phyloP scores from a whole-genome alignment of 2,329 filamentous ascomycete genomes.

The Calonectria henricotiae region DNA sequence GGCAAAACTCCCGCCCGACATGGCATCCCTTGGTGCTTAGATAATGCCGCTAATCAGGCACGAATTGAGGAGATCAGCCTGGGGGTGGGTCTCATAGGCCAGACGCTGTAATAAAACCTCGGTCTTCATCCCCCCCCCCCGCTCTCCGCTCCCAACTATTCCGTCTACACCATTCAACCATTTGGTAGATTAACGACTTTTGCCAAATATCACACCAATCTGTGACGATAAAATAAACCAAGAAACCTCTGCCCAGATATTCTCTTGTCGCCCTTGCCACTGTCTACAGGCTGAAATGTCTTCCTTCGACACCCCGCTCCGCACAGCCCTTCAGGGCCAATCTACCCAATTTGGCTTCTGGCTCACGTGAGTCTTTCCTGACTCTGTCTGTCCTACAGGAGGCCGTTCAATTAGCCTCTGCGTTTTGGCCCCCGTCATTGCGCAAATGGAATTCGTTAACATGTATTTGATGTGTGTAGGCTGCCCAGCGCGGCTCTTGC shows the following conservation, averaged over 20 bases:
- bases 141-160: slow-evolving; percentile 15
- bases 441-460: background rate
- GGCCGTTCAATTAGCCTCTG: background rate
- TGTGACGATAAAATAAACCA: background rate
- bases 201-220: background rate
- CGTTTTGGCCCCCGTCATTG: background rate
- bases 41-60: slow-evolving; percentile 19
- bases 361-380: slow-evolving; percentile 30
- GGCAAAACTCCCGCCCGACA: background rate
- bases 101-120: slow-evolving; percentile 17
- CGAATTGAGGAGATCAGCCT: slow-evolving; percentile 8
- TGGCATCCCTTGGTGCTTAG: background rate
- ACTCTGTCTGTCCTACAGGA: background rate
- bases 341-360: slow-evolving; percentile 30
- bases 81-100: slow-evolving; percentile 13
- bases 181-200: background rate
- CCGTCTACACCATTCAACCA: slow-evolving; percentile 12
- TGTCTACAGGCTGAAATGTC: background rate
- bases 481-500: slow-evolving; percentile 32
- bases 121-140: slow-evolving; percentile 20
- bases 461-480: background rate
- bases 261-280: background rate
- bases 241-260: background rate
- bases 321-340: slow-evolving; percentile 9
- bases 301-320: slow-evolving; percentile 19